phyloP scores from a whole-genome alignment of 2,329 filamentous ascomycete species.

The Colletotrichum siamense region DNA sequence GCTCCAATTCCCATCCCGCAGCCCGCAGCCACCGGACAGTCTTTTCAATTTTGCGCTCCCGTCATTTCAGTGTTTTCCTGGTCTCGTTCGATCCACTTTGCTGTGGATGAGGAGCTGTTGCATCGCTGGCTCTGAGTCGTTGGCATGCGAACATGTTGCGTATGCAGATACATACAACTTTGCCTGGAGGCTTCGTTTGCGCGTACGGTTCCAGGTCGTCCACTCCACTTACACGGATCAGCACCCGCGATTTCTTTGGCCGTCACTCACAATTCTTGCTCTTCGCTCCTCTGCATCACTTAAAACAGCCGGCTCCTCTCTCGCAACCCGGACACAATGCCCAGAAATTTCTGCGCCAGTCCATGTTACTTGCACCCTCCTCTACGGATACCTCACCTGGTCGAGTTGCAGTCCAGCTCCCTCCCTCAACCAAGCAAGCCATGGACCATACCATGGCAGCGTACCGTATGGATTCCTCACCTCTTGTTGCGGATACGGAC shows the following conservation, averaged over 20 bases:
- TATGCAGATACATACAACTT: background rate
- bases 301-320: background rate
- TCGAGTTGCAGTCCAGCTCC: background rate
- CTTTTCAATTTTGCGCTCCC: background rate
- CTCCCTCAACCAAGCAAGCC: background rate
- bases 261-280: background rate
- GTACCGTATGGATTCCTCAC: background rate
- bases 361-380: conserved; percentile 6
- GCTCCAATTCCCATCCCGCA: background rate
- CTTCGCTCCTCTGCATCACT: background rate
- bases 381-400: background rate
- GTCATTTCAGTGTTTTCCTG: background rate
- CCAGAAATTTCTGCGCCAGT: background rate
- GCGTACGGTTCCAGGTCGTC: background rate
- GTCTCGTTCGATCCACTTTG: background rate
- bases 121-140: background rate
- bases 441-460: background rate
- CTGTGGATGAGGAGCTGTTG: background rate
- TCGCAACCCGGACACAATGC: background rate
- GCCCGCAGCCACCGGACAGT: background rate
- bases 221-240: conserved; percentile 11
- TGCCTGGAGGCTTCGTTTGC: background rate
- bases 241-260: background rate
- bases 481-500: background rate
- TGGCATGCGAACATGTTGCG: background rate